A percentile compares a stretch with the other conserved stretches of the same genome.
Conservation (phyloP, 73 alveolate genomes). For the Stentor coeruleus region DNA sequence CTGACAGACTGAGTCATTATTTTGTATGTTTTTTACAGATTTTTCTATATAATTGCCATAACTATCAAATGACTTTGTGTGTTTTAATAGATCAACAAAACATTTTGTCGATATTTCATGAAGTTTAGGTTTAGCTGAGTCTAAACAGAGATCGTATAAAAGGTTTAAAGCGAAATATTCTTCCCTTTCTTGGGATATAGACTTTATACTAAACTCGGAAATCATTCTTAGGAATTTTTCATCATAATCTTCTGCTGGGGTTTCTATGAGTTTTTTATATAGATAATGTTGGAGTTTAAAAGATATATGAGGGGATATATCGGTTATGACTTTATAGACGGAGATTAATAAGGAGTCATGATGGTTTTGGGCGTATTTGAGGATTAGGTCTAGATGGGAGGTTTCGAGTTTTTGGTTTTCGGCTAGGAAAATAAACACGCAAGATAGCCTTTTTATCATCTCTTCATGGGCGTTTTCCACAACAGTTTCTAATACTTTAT, state of each 20-base stretch:
- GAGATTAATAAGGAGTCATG: slow-evolving; percentile 42
- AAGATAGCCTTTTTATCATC: slow-evolving; percentile 40
- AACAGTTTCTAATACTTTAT: slow-evolving; percentile 26
- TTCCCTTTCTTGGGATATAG: neutral
- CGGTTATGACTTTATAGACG: slow-evolving; percentile 27
- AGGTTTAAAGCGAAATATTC: neutral
- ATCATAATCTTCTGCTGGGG: slow-evolving; percentile 41
- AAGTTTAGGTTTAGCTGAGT: neutral
- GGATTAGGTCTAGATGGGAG: slow-evolving; percentile 27
- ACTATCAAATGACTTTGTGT: neutral
- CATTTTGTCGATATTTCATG: no score
- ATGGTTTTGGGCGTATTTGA: slow-evolving; percentile 20
- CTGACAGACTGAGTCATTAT: neutral
- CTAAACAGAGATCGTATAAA: neutral
- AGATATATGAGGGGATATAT: slow-evolving; percentile 23
- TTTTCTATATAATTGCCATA: no score
- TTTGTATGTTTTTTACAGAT: neutral
- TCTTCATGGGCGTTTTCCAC: slow-evolving; percentile 38
- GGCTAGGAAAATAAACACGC: slow-evolving; percentile 28
- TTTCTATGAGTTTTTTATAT: slow-evolving; percentile 26
- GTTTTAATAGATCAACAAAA: neutral
- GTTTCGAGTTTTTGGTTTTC: slow-evolving; percentile 23
- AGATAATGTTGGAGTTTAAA: neutral
- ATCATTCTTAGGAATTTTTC: slow-evolving; percentile 47
- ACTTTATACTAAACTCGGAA: slow-evolving; percentile 44